These are phyloP conservation scores for Aureobasidium mangrovei DNA, from an alignment of 2,329 filamentous ascomycete species.

Conservation along the genomic window DNA sequence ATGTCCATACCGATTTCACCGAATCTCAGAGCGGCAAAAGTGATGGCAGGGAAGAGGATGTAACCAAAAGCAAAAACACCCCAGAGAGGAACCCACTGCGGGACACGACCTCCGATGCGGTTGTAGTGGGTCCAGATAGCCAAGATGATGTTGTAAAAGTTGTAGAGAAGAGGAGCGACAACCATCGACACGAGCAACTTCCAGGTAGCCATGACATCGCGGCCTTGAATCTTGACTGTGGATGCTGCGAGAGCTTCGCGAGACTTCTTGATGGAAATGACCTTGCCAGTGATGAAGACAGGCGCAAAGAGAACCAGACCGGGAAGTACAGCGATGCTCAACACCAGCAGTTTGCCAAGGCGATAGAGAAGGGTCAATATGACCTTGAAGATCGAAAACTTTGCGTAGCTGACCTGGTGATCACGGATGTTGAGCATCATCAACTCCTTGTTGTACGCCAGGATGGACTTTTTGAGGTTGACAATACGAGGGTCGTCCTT, in stretches of 20 bases:
- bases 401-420: constrained; percentile 89
- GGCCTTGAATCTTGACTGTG: constrained; percentile 78
- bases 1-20: constrained; percentile 99
- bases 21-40: constrained; percentile 86
- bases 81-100: constrained; percentile 72
- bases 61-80: constrained; percentile 64
- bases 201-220: constrained; percentile 90
- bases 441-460: constrained; percentile 78
- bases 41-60: constrained; percentile 76
- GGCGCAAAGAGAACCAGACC: constrained; percentile 81
- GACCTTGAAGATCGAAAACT: constrained; percentile 68
- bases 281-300: constrained; percentile 75
- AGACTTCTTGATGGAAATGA: constrained; percentile 74
- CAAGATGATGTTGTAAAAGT: constrained; percentile 67
- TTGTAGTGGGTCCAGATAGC: constrained; percentile 73
- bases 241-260: constrained; percentile 76
- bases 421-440: constrained; percentile 81
- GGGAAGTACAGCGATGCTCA: constrained; percentile 74
- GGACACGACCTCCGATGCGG: constrained; percentile 72
- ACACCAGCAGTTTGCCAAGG: constrained; percentile 63
- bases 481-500: constrained; percentile 83
- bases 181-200: constrained; percentile 83
- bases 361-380: constrained; percentile 72
- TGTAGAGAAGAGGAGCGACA: constrained; percentile 72
- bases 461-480: constrained; percentile 63